Evolutionary conservation across 441 rosid genomes (phyloP).

Genomic region (Corymbia calophylla): DNA sequence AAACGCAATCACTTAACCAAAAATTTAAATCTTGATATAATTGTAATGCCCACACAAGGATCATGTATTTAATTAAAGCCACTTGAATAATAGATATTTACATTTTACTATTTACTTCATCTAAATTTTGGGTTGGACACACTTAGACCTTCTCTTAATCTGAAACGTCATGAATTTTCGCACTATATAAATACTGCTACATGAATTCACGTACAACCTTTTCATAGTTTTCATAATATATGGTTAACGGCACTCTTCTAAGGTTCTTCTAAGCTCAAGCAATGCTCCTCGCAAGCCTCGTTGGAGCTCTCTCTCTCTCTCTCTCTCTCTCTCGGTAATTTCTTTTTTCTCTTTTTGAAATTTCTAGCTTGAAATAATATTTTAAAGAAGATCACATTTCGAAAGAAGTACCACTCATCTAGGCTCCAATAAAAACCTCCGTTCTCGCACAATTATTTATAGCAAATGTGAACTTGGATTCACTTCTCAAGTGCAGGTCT

Average conservation of each 20-base stretch:
- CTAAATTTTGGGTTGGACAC: background rate
- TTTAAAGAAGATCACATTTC: too few species aligned
- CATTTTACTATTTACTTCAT: too few species aligned
- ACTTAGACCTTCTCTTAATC: background rate
- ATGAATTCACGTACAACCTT: background rate
- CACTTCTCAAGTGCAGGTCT: background rate
- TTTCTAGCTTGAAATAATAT: background rate
- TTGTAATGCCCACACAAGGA: background rate
- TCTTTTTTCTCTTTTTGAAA: too few species aligned
- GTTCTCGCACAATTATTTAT: too few species aligned
- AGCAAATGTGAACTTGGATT: background rate
- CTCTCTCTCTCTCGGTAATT: too few species aligned
- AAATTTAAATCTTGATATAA: rapidly evolving
- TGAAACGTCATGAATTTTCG: background rate
- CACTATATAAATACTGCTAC: background rate
- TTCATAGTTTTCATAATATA: background rate
- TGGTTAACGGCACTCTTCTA: background rate
- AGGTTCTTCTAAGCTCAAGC: background rate
- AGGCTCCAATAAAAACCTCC: too few species aligned
- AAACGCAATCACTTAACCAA: rapidly evolving
- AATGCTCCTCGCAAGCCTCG: background rate
- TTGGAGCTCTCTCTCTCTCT: background rate
- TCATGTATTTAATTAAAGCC: background rate
- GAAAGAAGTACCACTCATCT: too few species aligned
- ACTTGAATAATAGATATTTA: too few species aligned